Percentiles rank a stretch among this genome's conserved stretches.
phyloP scores from a whole-genome alignment of 352 stramenopile species.

The Globisporangium radiosum region DNA sequence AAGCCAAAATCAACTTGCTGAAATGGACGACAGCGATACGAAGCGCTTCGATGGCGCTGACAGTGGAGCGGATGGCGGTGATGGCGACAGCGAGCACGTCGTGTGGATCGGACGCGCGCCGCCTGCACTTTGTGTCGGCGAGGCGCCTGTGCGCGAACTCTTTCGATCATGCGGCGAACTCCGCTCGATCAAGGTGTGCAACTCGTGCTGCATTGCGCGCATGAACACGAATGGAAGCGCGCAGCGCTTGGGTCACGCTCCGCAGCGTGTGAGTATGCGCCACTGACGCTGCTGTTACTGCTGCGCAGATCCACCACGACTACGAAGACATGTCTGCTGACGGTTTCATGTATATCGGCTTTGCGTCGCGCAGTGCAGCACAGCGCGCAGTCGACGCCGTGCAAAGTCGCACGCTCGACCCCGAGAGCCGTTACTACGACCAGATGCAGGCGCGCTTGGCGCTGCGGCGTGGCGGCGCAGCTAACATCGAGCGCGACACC shows the following conservation, averaged over 20 bases:
- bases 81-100: conserved; percentile 8
- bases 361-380: conserved; percentile 28
- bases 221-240: not conserved
- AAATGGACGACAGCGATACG: no score
- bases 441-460: conserved; percentile 42
- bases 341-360: conserved; percentile 69
- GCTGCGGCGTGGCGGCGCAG: conserved; percentile 29
- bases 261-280: no score
- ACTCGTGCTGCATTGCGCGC: not conserved
- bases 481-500: conserved; percentile 20
- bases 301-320: conserved; percentile 55
- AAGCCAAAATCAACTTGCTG: no score
- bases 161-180: conserved; percentile 49
- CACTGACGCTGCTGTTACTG: not conserved
- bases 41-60: no score
- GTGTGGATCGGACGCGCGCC: conserved; percentile 56
- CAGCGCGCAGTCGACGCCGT: conserved; percentile 31
- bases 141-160: conserved; percentile 33
- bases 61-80: no score
- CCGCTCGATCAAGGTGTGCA: conserved; percentile 31
- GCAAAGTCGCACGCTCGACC: conserved; percentile 11
- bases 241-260: not conserved
- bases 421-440: conserved; percentile 16
- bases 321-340: conserved; percentile 46
- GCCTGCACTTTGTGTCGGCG: conserved; percentile 46